A percentile compares a stretch with the other conserved stretches of the same genome.
Conservation (phyloP, 306 rosid genomes). For the Prunus mongolica region DNA sequence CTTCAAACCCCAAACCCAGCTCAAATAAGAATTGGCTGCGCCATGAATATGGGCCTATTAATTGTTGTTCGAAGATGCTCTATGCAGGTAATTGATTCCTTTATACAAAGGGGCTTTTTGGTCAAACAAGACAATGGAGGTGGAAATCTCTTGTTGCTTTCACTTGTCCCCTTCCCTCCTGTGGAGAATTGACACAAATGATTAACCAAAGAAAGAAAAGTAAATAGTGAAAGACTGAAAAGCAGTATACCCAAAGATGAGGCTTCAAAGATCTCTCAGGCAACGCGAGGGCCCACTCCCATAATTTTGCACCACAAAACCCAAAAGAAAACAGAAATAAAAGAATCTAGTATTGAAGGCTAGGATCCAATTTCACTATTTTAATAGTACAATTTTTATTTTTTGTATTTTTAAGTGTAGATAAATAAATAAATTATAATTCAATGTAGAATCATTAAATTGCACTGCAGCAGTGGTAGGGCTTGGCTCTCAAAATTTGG, state of each 20-base stretch:
- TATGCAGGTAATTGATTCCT: background rate
- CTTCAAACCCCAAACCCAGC: background rate
- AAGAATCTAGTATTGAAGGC: no score
- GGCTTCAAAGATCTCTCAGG: no score
- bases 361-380: no score
- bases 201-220: background rate
- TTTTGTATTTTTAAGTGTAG: background rate
- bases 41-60: no score
- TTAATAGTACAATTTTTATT: no score
- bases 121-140: background rate
- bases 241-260: no score
- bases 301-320: background rate
- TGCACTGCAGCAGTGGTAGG: slow-evolving; percentile 10
- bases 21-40: background rate
- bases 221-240: no score
- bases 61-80: background rate
- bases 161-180: background rate
- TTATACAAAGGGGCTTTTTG: background rate
- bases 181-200: background rate
- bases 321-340: background rate
- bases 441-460: slow-evolving; percentile 15
- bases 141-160: background rate
- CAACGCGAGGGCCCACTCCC: background rate
- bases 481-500: slow-evolving; percentile 28
- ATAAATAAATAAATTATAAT: background rate